Conservation (phyloP, 2,329 filamentous ascomycete species). For the Colletotrichum sp. region DNA sequence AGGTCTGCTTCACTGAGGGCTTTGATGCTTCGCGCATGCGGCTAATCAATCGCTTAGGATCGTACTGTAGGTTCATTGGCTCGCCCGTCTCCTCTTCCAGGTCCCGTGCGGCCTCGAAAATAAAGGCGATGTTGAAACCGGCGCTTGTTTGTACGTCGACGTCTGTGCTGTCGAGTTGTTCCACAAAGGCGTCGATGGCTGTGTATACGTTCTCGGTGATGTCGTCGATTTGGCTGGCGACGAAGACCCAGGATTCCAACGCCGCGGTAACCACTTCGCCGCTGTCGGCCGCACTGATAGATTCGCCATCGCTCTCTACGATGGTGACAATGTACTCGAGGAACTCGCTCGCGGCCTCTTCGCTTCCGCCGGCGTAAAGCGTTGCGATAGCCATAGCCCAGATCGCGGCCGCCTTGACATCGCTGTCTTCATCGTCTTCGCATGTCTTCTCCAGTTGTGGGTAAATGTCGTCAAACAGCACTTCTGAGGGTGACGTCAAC, state of each 20-base stretch:
- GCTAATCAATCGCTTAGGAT: slow-evolving; percentile 52
- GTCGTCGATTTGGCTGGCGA: slow-evolving; percentile 79
- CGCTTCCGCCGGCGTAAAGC: slow-evolving; percentile 76
- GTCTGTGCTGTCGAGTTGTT: slow-evolving; percentile 81
- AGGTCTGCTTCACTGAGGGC: slow-evolving; percentile 53
- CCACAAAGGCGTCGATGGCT: slow-evolving; percentile 81
- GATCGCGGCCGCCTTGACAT: slow-evolving; percentile 74
- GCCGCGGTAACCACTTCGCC: slow-evolving; percentile 75
- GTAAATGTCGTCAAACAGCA: slow-evolving; percentile 67
- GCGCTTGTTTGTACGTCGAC: slow-evolving; percentile 77
- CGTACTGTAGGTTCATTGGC: slow-evolving; percentile 53
- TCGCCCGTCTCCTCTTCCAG: slow-evolving; percentile 55
- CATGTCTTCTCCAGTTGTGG: slow-evolving; percentile 65
- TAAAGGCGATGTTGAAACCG: slow-evolving; percentile 79
- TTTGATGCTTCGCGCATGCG: slow-evolving; percentile 53
- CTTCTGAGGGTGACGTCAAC: slow-evolving; percentile 69
- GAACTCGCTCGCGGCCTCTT: slow-evolving; percentile 71
- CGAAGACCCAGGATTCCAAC: slow-evolving; percentile 79
- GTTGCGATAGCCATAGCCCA: slow-evolving; percentile 74
- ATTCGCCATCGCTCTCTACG: slow-evolving; percentile 78
- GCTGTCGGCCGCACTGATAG: slow-evolving; percentile 74
- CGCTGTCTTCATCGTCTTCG: slow-evolving; percentile 68
- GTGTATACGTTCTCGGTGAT: slow-evolving; percentile 73
- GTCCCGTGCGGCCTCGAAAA: slow-evolving; percentile 73
- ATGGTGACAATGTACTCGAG: slow-evolving; percentile 81